Evolutionary conservation across 2,329 filamentous ascomycete genomes (phyloP), one percentile per base, ranked within the genome.

Genomic region (Beauveria varroae): DNA sequence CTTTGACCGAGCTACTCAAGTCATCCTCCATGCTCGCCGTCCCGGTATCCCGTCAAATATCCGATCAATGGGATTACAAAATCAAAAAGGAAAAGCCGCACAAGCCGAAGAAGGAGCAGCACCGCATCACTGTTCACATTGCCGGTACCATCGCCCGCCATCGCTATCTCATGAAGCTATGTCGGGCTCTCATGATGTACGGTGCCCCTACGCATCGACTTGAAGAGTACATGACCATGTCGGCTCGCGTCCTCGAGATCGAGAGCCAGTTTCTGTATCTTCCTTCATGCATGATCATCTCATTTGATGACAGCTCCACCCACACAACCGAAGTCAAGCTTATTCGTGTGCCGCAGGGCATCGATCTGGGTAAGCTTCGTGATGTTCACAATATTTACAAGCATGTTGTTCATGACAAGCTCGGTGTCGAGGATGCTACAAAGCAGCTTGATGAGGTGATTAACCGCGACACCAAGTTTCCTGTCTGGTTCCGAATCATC

Each of bases 251-350:
- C 1, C 81, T 97, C 43, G 90, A 93, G 72, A 93, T 96, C 18
- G 89, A 96, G 65, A 89, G 88, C 6, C 91, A 96, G 68, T 96
- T 95, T 67, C 77, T 96, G 24, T 97, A 96, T 71, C 85, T 96
- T 34, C 92, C 93, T 0, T 90, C 90, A 0, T 96, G 90, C 69
- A 97, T 97, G 93, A 90, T 97, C 61, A 89, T 96, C 70, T 93
- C 91, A 5, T 96, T 97, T 69, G 92, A 90, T 68, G 90, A 93
- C 64, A 79, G 75, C 65, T 74, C 75, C 0, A 90, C 88, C 0
- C 88, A 92, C 68, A 92, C 89, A 0, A 88, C 88, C n/a, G 88
- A 91, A 70, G 88, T 92, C 64, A 90, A 90, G 74, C 81, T 92
- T 37, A 86, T 92, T 7, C 83, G 86, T 4, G 82, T 85, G 0